phyloP scores from a whole-genome alignment of 208 protist species.

The Leptomonas pyrrhocoris region DNA sequence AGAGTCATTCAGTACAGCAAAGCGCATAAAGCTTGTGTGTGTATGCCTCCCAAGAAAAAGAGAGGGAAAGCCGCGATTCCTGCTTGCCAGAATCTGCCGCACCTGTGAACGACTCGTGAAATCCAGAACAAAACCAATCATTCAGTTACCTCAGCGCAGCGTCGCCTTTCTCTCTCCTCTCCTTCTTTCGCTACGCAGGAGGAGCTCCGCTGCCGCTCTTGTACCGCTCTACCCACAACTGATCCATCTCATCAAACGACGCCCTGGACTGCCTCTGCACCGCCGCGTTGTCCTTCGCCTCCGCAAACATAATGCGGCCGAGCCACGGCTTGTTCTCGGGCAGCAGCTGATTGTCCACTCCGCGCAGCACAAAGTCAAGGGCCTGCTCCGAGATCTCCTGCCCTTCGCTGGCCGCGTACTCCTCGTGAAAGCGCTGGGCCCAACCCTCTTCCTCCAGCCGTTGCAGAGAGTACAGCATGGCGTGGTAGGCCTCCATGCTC shows the following conservation, averaged over 20 bases:
- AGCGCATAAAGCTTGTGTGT: not conserved
- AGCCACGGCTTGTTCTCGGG: slow-evolving; percentile 93
- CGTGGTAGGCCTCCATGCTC: slow-evolving; percentile 90
- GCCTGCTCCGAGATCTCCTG: slow-evolving; percentile 72
- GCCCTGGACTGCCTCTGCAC: slow-evolving; percentile 37
- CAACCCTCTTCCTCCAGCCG: slow-evolving; percentile 89
- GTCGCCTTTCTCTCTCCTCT: not conserved
- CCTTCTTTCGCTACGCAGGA: not conserved
- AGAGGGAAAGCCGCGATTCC: not conserved
- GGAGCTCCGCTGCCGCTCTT: slow-evolving; percentile 29
- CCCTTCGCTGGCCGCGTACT: slow-evolving; percentile 44
- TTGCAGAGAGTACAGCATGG: slow-evolving; percentile 93
- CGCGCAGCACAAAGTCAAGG: slow-evolving; percentile 87
- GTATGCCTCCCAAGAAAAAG: not conserved
- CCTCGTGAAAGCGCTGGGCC: slow-evolving; percentile 79
- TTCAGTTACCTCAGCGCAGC: not conserved
- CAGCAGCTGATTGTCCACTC: slow-evolving; percentile 79
- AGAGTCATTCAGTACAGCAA: not conserved
- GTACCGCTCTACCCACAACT: slow-evolving; percentile 82
- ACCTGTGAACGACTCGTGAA: slow-evolving; percentile 20
- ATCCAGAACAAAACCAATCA: not conserved
- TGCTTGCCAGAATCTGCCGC: not conserved
- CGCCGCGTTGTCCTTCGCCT: slow-evolving; percentile 57
- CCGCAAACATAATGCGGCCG: slow-evolving; percentile 88
- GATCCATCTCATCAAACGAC: slow-evolving; percentile 70